Conservation (phyloP, 2,329 filamentous ascomycete genomes). For the Colletotrichum sp. region DNA sequence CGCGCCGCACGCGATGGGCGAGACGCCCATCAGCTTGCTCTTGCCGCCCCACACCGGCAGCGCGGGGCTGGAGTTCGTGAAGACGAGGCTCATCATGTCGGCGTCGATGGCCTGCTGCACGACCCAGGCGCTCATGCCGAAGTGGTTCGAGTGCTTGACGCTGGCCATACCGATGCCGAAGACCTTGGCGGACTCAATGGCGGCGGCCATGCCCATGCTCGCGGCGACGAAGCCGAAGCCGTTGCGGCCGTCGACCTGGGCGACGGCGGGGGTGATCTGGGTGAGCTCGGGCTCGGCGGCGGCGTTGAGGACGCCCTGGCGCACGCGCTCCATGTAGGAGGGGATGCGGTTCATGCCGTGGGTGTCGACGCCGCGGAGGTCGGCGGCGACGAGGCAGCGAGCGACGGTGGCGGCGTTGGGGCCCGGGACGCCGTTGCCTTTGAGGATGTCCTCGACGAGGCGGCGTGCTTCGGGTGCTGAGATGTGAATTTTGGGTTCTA, state of each 20-base stretch:
- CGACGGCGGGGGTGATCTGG: conserved; percentile 73
- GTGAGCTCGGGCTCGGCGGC: conserved; percentile 61
- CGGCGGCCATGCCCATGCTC: conserved; percentile 67
- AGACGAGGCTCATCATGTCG: conserved; percentile 72
- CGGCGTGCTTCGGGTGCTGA: conserved; percentile 42
- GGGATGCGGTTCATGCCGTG: conserved; percentile 80
- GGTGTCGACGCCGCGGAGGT: conserved; percentile 80
- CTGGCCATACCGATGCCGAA: conserved; percentile 79
- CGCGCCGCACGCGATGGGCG: conserved; percentile 77
- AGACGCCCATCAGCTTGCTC: conserved; percentile 74
- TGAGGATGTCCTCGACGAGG: conserved; percentile 61
- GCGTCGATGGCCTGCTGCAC: conserved; percentile 79
- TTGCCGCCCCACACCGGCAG: conserved; percentile 74
- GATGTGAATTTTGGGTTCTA: conserved; percentile 35
- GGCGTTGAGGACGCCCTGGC: conserved; percentile 71
- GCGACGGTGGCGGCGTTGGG: conserved; percentile 68
- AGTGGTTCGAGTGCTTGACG: conserved; percentile 81
- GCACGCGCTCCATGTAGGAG: conserved; percentile 77
- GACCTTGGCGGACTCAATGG: conserved; percentile 67
- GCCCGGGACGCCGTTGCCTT: conserved; percentile 63
- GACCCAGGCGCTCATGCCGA: conserved; percentile 83
- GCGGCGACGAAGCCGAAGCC: conserved; percentile 79
- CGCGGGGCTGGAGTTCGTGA: conserved; percentile 75
- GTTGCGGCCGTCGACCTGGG: conserved; percentile 71
- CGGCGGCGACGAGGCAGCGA: conserved; percentile 73